These are phyloP conservation scores for Sabuloglossum arenarium DNA, from an alignment of 495 filamentous ascomycete species.

Conservation along the genomic window DNA sequence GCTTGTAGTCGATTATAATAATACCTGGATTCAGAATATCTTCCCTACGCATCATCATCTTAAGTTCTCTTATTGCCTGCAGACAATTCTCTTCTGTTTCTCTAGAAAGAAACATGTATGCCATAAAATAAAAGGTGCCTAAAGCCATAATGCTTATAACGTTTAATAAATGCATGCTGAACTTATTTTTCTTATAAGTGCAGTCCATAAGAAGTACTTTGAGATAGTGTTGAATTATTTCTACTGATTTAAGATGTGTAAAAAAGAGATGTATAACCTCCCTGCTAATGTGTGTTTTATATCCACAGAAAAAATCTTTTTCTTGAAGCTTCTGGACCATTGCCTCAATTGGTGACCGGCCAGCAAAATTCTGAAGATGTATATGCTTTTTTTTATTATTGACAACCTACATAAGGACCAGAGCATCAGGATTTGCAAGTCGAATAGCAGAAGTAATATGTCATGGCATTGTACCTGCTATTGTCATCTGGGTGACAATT, in stretches of 20 bases:
- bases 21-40: neutral
- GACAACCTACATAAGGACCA: neutral
- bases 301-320: neutral
- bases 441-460: neutral
- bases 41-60: neutral
- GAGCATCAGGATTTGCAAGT: neutral
- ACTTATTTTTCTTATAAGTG: constrained; percentile 10
- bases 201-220: no score
- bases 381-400: neutral
- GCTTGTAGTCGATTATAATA: neutral
- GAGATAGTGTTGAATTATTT: no score
- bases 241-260: no score
- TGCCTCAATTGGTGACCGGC: neutral
- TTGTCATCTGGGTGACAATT: neutral
- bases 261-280: neutral
- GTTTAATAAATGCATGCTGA: constrained; percentile 9
- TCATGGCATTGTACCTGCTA: neutral
- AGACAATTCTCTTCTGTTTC: constrained; percentile 1
- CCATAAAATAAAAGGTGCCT: constrained; percentile 3
- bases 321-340: neutral
- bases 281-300: neutral
- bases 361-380: neutral
- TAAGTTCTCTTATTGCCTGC: neutral
- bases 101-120: neutral
- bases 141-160: no score